Base-by-base conservation (phyloP, 1,139 yeast genomes). In the Candida sanyaensis region DNA sequence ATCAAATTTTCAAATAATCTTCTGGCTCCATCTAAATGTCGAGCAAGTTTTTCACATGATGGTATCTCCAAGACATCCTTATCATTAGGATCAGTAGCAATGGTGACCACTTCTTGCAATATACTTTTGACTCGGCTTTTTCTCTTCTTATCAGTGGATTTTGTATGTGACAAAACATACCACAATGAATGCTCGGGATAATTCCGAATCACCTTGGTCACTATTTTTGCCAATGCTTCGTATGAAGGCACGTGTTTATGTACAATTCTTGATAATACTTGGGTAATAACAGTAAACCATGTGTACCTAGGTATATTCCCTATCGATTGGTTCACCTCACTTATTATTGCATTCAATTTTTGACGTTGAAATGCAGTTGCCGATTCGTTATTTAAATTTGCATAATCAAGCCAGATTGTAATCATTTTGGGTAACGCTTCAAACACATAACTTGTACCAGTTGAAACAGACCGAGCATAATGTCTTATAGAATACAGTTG, bases 401-500 rank as follows among this genome's bases (percentile, higher is more conserved):
- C 88, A 63, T 86, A 88, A 59, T 93, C 97, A 17, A 95, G 72
- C 99, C 99, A 95, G 17, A 91, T 78, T 0, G 97, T 92, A 6
- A 93, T 78, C 26, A 91, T 80, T 61, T 91, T 91, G 0, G 99
- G 99, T 23, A 95, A 69, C 0, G 96, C 88, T 65, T 95, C 98
- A 59, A 85, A 85, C 4, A 89, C 78, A 60, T 83, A 87, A 42
- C 81, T 78, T 6, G 84, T 77, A 0, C 96, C 95, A 48, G 78
- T 77, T 12, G 81, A 81, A 43, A 92, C 77, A 0, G 97, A 86
- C 30, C 80, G 75, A 36, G 87, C 68, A 57, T 88, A 90, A 47
- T 80, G 77, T 6, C 80, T 67, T 6, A 91, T 82, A 27, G 91
- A 83, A 33, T 79, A 79, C 27, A 73, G 77, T 57, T 89, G 93